Percentiles rank a stretch among this genome's conserved stretches.
Evolutionary conservation across 192 early-diverging fungal genomes (phyloP).

Genomic region (Backusella luteola): DNA sequence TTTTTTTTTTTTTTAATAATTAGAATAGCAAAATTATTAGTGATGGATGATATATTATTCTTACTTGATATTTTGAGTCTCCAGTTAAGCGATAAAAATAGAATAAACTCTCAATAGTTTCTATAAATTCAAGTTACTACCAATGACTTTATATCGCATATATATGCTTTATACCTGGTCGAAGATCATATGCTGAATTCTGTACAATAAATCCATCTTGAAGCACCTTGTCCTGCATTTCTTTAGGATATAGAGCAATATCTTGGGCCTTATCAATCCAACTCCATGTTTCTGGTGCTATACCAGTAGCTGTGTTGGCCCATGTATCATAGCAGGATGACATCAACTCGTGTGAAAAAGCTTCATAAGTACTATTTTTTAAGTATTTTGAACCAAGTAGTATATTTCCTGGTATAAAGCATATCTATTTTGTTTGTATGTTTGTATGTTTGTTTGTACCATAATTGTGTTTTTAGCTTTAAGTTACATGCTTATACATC

Average conservation of each 20-base stretch:
- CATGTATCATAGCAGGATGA: constrained; percentile 49
- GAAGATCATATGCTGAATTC: constrained; percentile 37
- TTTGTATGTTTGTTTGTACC: background rate
- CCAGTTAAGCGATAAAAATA: constrained; percentile 75
- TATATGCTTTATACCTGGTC: constrained; percentile 42
- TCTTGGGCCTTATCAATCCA: constrained; percentile 23
- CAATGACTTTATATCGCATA: background rate
- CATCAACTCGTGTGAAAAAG: constrained; percentile 42
- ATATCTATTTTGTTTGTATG: constrained; percentile 35
- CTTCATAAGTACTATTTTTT: constrained; percentile 28
- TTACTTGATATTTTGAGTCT: constrained; percentile 52
- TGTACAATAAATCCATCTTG: constrained; percentile 14
- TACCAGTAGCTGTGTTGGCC: constrained; percentile 39
- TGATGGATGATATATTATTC: no score
- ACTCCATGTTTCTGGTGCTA: constrained; percentile 48
- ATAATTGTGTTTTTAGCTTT: background rate
- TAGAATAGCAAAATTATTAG: no score
- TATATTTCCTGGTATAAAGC: constrained; percentile 56
- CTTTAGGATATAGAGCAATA: background rate
- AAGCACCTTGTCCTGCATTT: background rate
- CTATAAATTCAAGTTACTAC: constrained; percentile 30
- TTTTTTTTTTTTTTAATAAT: background rate
- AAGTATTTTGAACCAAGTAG: constrained; percentile 47
- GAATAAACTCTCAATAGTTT: constrained; percentile 77
- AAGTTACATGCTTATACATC: background rate